Conservation (phyloP, 2,329 filamentous ascomycete species). For the Colletotrichum sp. region DNA sequence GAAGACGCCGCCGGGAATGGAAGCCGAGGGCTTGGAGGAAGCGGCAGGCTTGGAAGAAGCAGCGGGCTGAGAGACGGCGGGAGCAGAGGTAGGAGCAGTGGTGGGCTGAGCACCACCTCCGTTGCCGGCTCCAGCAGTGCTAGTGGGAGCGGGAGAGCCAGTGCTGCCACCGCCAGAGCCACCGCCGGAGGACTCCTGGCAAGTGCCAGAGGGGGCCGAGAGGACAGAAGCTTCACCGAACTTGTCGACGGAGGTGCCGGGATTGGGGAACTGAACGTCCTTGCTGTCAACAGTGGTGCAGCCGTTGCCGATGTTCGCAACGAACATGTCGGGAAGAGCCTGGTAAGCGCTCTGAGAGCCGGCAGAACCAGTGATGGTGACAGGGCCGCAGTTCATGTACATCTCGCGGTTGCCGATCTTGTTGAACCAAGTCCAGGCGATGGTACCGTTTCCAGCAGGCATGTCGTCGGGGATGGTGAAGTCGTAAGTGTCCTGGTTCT, state of each 20-base stretch:
- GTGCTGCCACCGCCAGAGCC: background rate
- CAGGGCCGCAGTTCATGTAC: slow-evolving; percentile 94
- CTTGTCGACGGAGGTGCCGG: background rate
- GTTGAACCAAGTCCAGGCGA: slow-evolving; percentile 97
- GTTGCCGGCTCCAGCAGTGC: background rate
- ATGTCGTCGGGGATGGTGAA: slow-evolving; percentile 77
- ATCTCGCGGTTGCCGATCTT: slow-evolving; percentile 91
- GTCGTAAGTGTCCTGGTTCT: slow-evolving; percentile 63
- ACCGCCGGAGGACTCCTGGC: too few species aligned
- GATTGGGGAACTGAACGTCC: background rate
- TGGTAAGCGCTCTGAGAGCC: slow-evolving; percentile 60
- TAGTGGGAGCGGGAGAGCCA: accelerated
- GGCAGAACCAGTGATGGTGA: slow-evolving; percentile 64
- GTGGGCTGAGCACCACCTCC: background rate
- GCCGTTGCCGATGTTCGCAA: slow-evolving; percentile 60
- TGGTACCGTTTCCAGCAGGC: slow-evolving; percentile 75
- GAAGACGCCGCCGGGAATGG: slow-evolving; percentile 44
- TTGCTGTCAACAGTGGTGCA: too few species aligned
- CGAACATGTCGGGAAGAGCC: slow-evolving; percentile 75
- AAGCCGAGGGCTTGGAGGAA: slow-evolving; percentile 17
- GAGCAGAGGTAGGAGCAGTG: slow-evolving; percentile 19
- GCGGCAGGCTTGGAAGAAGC: slow-evolving; percentile 21
- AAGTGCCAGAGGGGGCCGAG: too few species aligned
- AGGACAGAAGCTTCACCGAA: too few species aligned
- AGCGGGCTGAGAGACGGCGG: slow-evolving; percentile 23